Conservation (phyloP, 345 rosid species). For the Eucalyptus curtisii region DNA sequence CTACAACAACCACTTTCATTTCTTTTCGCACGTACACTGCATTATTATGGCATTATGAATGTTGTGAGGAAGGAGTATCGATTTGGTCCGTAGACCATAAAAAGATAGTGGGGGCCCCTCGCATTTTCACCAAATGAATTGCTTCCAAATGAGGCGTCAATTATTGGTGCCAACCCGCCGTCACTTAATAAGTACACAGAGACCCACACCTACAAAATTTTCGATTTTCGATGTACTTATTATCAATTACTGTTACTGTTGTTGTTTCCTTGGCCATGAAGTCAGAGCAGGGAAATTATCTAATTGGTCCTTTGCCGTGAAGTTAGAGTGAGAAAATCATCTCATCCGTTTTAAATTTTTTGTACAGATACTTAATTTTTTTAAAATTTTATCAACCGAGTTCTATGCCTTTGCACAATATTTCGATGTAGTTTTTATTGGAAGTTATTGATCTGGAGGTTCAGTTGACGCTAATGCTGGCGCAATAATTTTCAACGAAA, state of each 20-base stretch:
- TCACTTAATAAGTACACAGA: neutral
- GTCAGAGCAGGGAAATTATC: neutral
- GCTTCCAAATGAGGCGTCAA: neutral
- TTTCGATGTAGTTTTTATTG: accelerated
- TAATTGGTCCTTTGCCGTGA: neutral
- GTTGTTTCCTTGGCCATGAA: neutral
- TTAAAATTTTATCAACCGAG: neutral
- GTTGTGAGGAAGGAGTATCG: neutral
- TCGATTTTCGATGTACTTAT: neutral
- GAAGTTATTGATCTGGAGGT: neutral
- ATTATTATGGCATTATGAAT: neutral
- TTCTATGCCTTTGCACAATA: neutral
- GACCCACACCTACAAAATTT: neutral
- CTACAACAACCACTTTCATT: neutral
- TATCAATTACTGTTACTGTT: neutral
- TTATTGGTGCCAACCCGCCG: neutral
- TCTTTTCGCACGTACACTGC: neutral
- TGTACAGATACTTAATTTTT: too few species aligned
- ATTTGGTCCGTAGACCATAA: neutral
- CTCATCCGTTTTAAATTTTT: neutral
- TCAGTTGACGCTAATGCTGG: accelerated
- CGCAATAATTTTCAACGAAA: accelerated
- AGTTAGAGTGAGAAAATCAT: neutral
- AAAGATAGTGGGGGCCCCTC: neutral
- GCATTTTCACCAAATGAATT: neutral